Evolutionary conservation across 2,329 filamentous ascomycete genomes (phyloP).

Genomic region (Ceratocystis huliohia): DNA sequence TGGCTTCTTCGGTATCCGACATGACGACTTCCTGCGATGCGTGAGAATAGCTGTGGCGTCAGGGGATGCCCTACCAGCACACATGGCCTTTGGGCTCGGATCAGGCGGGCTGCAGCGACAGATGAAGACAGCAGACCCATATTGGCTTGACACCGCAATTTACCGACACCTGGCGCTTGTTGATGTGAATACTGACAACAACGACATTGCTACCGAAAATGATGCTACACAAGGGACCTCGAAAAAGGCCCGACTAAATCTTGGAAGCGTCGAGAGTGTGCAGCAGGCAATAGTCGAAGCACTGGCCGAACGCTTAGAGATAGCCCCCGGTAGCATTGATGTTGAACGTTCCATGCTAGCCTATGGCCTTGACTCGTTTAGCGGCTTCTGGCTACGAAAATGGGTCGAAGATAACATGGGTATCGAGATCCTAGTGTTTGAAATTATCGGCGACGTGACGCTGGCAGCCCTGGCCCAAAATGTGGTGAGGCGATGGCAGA

Average conservation of each 20-base stretch:
- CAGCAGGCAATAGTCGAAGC: conserved; percentile 27
- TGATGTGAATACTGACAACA: conserved; percentile 28
- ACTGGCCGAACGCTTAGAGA: conserved; percentile 31
- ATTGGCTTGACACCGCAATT: conserved; percentile 40
- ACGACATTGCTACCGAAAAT: too few relatives aligned
- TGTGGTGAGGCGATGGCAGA: conserved; percentile 28
- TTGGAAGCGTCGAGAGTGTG: conserved; percentile 27
- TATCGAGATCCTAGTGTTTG: conserved; percentile 36
- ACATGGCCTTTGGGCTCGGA: conserved; percentile 41
- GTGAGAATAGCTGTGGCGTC: conserved; percentile 35
- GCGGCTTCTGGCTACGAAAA: conserved; percentile 40
- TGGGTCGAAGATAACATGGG: conserved; percentile 37
- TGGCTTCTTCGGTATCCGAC: conserved; percentile 43
- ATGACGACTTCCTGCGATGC: conserved; percentile 38
- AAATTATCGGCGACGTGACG: conserved; percentile 35
- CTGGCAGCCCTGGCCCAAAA: conserved; percentile 29
- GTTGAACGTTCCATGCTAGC: conserved; percentile 30
- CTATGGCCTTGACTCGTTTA: conserved; percentile 42
- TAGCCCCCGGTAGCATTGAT: conserved; percentile 36
- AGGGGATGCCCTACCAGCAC: conserved; percentile 30
- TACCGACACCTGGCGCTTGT: conserved; percentile 38
- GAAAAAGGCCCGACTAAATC: conserved; percentile 21
- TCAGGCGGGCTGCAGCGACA: conserved; percentile 42
- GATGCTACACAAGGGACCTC: conserved; percentile 22
- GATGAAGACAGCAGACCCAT: conserved; percentile 41